phyloP scores from a whole-genome alignment of 1,284 basidiomycete species.

The Sanghuangporus sanghuang region DNA sequence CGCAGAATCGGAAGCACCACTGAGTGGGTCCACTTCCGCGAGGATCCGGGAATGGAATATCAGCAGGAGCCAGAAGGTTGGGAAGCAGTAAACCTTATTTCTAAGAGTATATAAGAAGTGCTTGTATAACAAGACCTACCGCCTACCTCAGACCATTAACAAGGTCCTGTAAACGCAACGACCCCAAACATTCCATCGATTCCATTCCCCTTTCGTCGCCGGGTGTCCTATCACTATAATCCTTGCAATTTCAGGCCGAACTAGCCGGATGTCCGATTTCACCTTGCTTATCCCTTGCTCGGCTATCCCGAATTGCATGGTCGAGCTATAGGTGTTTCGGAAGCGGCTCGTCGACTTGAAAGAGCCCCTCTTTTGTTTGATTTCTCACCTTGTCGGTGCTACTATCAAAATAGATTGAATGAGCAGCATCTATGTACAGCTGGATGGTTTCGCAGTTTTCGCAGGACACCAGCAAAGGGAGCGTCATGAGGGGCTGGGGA shows the following conservation, averaged over 20 bases:
- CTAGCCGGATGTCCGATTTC: not conserved
- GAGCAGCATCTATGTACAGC: not conserved
- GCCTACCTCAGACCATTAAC: not conserved
- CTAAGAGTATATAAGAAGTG: not conserved
- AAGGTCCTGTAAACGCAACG: no score
- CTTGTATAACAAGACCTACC: not conserved
- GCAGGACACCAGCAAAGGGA: no score
- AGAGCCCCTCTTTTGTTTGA: not conserved
- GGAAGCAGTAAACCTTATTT: not conserved
- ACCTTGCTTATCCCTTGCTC: constrained; percentile 6
- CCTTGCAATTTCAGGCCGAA: constrained; percentile 4
- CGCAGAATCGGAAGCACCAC: not conserved
- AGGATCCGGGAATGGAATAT: constrained; percentile 4
- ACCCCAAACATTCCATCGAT: not conserved
- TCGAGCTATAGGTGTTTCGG: constrained; percentile 10
- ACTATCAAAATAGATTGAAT: not conserved
- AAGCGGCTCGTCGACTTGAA: constrained; percentile 16
- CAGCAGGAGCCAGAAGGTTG: not conserved
- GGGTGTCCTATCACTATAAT: not conserved
- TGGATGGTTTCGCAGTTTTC: not conserved
- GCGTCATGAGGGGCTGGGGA: no score
- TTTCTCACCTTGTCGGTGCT: no score
- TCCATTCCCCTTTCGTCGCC: not conserved
- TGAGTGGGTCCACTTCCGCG: not conserved
- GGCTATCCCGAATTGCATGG: not conserved